Evolutionary conservation across 306 rosid species (phyloP), one percentile per base, ranked within the genome.

Genomic region (Delonix regia): DNA sequence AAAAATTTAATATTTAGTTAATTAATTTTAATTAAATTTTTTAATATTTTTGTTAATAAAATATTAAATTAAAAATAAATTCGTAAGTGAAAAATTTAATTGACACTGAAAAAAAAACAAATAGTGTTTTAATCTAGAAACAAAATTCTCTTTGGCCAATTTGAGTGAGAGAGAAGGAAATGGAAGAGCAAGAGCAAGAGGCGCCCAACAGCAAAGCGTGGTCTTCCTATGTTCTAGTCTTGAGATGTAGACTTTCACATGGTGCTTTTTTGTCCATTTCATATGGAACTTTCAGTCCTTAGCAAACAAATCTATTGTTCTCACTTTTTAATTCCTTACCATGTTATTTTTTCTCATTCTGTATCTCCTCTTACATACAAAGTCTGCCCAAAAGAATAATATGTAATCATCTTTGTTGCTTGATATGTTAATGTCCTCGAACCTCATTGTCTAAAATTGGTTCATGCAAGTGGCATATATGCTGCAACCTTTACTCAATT

Each of bases 201-300:
- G 80, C 70, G 67, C 79, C 75, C 79, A 79, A 70, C 83, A 75
- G 78, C 81, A 83, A 82, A 85, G 90, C 82, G 79, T 78, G 88
- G 82, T 85, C 85, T 76, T 75, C 68, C 53, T 85, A 49, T 57
- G 76, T 69, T 77, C 48, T 47, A 73, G 83, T 68, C 74, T 79
- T 79, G 44, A 72, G 87, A 84, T 78, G 80, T 79, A 70, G 83
- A 85, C 84, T 81, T 47, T 83, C 94, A 90, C 89, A 88, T 85
- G 88, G 76, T 81, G 68, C 51, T 59, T 69, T 85, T 84, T 84
- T 91, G 98, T 91, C 91, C 75, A 81, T 80, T 90, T 86, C 81
- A 70, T 83, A 88, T 90, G 92, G 86, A 89, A 71, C 80, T 83
- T 88, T 66, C 72, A 70, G 56, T 52, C 76, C 75, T 25, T 68